Base-by-base conservation (phyloP, 371 early-diverging fungal genomes). In the Mucor plumbeus region DNA sequence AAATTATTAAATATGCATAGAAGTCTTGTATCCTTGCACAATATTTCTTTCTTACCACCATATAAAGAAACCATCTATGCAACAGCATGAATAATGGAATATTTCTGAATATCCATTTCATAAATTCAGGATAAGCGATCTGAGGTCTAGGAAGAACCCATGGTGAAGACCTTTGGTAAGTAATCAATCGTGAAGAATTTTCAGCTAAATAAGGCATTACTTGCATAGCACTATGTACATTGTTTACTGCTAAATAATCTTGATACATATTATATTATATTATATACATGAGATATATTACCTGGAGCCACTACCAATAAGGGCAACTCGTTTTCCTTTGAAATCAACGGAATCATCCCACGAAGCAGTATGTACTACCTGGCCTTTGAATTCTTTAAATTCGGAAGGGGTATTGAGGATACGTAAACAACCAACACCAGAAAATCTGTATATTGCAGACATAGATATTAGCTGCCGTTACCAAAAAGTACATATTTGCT, bases 221-320 rank as follows among this genome's bases (percentile, higher is more conserved):
- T 58, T 87, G 88, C 15, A 78, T 75, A 11, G 77, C 88, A 61
- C 80, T 80, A 10, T 14, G 5, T 26, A 26, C 3, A 26, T 26
- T 26, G 26, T 3, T 15, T 36, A 35, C 36, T 1, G 38, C 4
- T 38, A 26, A 26, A 54, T 54, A 33, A 47, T 4, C 9, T 6
- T 57, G 7, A 15, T 31, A 11, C 7, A 33, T 54, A 4, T 6
- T 14, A 14, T 26, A 10, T n/a, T n/a, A 54, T 33, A 31, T 13
- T 4, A 9, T 26, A 14, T 31, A 31, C 14, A 33, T 13, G 9
- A 7, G 4, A 44, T 11, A 21, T 15, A 34, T 44, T 80, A 84
- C 84, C 85, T 82, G 40, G 87, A 76, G 48, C 87, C 85, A 61
- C 83, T 84, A 11, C 85, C 87, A 55, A 87, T 68, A 4, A 87